Conservation (phyloP, 2,329 filamentous ascomycete genomes). For the Phialophora chinensis region DNA sequence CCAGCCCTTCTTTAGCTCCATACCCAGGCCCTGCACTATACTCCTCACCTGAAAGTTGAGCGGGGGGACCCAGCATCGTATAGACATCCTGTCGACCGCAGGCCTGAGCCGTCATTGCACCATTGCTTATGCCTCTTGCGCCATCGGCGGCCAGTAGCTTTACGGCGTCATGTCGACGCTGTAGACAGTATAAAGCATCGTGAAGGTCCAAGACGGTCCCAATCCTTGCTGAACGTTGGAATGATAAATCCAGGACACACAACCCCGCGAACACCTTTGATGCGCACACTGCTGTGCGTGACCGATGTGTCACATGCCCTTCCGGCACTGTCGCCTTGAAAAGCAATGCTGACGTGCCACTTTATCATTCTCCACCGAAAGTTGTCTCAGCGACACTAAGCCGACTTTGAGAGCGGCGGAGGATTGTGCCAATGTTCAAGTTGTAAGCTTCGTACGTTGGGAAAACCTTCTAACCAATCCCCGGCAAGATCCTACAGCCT, state of each 20-base stretch:
- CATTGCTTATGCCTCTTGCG: constrained; percentile 14
- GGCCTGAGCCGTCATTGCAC: not conserved
- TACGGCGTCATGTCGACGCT: not conserved
- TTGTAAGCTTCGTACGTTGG: constrained; percentile 10
- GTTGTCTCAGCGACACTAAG: constrained; percentile 3
- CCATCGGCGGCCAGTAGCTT: constrained; percentile 4
- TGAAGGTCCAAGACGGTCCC: not conserved
- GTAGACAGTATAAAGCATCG: not conserved
- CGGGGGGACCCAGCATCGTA: not conserved
- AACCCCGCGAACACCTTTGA: not conserved
- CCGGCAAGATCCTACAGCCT: not conserved
- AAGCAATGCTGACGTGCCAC: constrained; percentile 5
- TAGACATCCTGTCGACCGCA: not conserved
- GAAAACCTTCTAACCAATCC: constrained; percentile 2
- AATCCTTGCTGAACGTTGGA: not conserved
- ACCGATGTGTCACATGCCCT: not conserved
- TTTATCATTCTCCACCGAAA: constrained; percentile 1
- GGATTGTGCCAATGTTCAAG: not conserved
- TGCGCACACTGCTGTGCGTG: not conserved
- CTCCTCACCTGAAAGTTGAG: constrained; percentile 3
- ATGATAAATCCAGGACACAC: too few relatives aligned
- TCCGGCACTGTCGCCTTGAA: constrained; percentile 1
- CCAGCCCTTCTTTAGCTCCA: not conserved
- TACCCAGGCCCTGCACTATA: not conserved
- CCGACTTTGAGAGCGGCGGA: not conserved